Conservation (phyloP, 2,329 filamentous ascomycete species). For the Epichloe gansuensis region DNA sequence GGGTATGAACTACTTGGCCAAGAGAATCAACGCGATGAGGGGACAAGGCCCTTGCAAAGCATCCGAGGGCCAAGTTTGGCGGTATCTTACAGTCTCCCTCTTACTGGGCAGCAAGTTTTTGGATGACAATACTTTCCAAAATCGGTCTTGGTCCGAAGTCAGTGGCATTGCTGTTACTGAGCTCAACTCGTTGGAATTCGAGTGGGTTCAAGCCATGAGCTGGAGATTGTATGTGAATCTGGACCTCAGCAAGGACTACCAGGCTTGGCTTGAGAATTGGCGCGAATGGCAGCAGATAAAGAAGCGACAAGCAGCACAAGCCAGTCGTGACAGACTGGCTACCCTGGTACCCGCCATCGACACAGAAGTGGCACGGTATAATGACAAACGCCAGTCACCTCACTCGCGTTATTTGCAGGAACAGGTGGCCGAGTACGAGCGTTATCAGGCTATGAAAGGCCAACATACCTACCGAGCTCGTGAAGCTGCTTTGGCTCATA, state of each 20-base stretch:
- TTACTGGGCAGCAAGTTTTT: conserved; percentile 90
- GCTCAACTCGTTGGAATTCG: conserved; percentile 73
- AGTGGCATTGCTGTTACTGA: conserved; percentile 78
- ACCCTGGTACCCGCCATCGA: conserved; percentile 37
- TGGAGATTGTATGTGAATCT: conserved; percentile 84
- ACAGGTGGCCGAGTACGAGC: conserved; percentile 42
- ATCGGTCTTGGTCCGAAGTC: conserved; percentile 91
- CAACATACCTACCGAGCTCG: conserved; percentile 30
- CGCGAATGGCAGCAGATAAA: conserved; percentile 43
- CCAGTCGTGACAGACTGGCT: conserved; percentile 36
- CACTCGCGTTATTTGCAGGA: conserved; percentile 39
- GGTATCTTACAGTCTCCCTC: conserved; percentile 73
- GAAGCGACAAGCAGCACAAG: conserved; percentile 38
- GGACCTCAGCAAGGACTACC: conserved; percentile 59
- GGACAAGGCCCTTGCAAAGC: conserved; percentile 40
- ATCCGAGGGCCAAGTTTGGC: conserved; percentile 65
- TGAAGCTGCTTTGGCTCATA: conserved; percentile 33
- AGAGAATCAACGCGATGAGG: conserved; percentile 66
- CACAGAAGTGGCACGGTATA: conserved; percentile 27
- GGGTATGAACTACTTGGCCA: conserved; percentile 79
- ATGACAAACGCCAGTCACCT: conserved; percentile 26
- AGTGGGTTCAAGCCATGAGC: conserved; percentile 73
- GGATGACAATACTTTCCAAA: conserved; percentile 96
- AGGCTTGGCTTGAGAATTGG: conserved; percentile 51
- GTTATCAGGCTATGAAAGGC: conserved; percentile 32